Evolutionary conservation across 345 rosid genomes (phyloP), one percentile per base, ranked within the genome.

Genomic region (Gossypium herbaceum): DNA sequence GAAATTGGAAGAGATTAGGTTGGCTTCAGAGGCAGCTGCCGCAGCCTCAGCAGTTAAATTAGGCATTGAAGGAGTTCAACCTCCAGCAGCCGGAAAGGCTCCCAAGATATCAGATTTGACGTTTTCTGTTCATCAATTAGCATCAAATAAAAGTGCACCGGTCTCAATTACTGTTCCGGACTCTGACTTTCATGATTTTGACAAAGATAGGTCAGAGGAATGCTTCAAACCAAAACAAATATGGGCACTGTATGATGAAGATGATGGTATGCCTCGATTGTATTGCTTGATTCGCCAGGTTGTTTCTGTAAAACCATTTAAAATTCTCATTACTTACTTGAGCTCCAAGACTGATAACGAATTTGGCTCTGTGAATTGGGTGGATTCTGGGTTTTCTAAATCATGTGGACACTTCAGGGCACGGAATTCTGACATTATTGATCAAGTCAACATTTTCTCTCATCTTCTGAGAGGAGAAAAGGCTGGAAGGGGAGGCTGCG

Each of bases 381-480:
- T 90, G 75, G 86, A 88, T 76, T 83, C 75, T 34, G 94, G 94
- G 68, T 90, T 90, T 76, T 88, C 94, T 86, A 95, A 95, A 80
- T 95, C 99, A 22, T 95, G 99, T 56, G 99, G 99, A 57, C 94
- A 91, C 85, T 95, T 95, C 82, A 91, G 99, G 86, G 94, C 97
- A 19, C 79, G 79, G 66, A 91, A 79, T 83, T 81, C 96, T 62
- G 99, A 95, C 75, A 59, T 87, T 71, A 84, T 90, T 57, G 99
- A 95, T 44, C 98, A 95, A 57, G 97, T 95, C 58, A 95, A 95
- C 85, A 84, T 93, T 70, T 95, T 95, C 81, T 95, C 99, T 34
- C 99, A 95, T 83, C 85, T 95, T 55, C 81, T 92, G 76, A 87
- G 79, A 81, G 96, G 89, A 54, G 91, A 87, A 81, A 95, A 95